Conservation (phyloP, 495 filamentous ascomycete species). For the Amniculicola lignicola region DNA sequence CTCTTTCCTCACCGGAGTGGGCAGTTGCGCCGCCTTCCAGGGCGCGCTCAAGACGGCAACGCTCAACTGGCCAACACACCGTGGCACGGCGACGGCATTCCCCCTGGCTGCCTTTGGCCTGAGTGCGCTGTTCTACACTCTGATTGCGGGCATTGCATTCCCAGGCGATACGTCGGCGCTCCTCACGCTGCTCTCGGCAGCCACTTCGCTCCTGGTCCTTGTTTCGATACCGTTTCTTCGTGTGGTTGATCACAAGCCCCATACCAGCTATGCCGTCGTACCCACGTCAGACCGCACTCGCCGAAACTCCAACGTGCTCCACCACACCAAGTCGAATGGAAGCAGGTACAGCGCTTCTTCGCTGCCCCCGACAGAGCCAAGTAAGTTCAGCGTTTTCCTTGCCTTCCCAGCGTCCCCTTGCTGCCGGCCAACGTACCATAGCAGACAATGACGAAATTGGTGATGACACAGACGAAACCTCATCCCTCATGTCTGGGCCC, state of each 20-base stretch:
- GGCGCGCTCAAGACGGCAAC: conserved; percentile 82
- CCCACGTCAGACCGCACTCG: conserved; percentile 48
- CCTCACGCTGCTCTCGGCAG: conserved; percentile 72
- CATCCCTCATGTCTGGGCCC: conserved; percentile 71
- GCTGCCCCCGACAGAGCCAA: conserved; percentile 12
- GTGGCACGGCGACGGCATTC: conserved; percentile 91
- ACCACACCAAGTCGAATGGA: conserved; percentile 58
- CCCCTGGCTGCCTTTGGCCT: conserved; percentile 89
- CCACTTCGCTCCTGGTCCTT: conserved; percentile 73
- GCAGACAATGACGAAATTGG: conserved; percentile 27
- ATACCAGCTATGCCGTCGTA: conserved; percentile 59
- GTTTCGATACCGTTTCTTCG: conserved; percentile 76
- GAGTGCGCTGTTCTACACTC: conserved; percentile 93
- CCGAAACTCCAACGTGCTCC: conserved; percentile 58
- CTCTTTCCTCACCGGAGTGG: conserved; percentile 77
- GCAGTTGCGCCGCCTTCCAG: conserved; percentile 81
- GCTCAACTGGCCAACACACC: conserved; percentile 85
- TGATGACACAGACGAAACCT: conserved; percentile 65
- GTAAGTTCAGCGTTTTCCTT: conserved; percentile 26
- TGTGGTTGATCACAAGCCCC: conserved; percentile 59
- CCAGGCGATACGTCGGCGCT: conserved; percentile 79
- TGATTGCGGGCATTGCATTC: conserved; percentile 71
- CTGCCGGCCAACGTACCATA: conserved; percentile 30
- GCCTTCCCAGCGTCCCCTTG: conserved; percentile 9
- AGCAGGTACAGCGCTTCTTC: conserved; percentile 30